Evolutionary conservation across 495 filamentous ascomycete species (phyloP), one percentile per base, ranked within the genome.

Genomic region (Aspergillus nidulans): DNA sequence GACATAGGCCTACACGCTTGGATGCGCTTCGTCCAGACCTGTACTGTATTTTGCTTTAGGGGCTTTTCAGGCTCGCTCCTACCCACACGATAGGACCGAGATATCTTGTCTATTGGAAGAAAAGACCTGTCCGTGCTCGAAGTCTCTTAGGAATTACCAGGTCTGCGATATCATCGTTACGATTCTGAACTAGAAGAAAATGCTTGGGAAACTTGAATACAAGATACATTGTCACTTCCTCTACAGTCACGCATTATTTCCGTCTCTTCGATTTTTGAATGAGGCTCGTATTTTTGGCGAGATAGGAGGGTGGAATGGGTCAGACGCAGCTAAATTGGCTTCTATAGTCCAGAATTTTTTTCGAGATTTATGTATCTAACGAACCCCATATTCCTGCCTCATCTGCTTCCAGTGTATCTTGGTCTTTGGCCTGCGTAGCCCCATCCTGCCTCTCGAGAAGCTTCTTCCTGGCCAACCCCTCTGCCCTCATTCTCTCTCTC

Each of bases 401-500:
- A 44, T 52, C 44, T 48, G 30, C 23, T 3, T 30, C 23, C 24
- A 45, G 26, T 39, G 28, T 6, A 18, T 53, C 46, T 7, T 43
- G 6, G 21, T 28, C 25, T 36, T 62, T 34, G 67, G 67, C 19
- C 18, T 45, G 28, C 26, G 36, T 4, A 13, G 6, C 1, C n/a
- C 26, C 50, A 18, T 19, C 44, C 48, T 63, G 59, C n/a, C 52
- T 55, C 40, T 65, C 64, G 41, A 66, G 52, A 1, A 63, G 44
- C 48, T 59, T 65, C 52, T 75, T 78, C 60, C 70, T 76, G 59
- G 51, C 68, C 43, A 88, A 59, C 0, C 86, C 86, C 60, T 88
- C 85, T 16, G 72, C 76, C 61, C 79, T 77, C 70, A 84, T 86
- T 53, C 83, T 80, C 67, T 80, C 78, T 55, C 70, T 78, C 49